Evolutionary conservation across 805 yeast genomes (phyloP).

Genomic region (Yamadazyma scolyti): DNA sequence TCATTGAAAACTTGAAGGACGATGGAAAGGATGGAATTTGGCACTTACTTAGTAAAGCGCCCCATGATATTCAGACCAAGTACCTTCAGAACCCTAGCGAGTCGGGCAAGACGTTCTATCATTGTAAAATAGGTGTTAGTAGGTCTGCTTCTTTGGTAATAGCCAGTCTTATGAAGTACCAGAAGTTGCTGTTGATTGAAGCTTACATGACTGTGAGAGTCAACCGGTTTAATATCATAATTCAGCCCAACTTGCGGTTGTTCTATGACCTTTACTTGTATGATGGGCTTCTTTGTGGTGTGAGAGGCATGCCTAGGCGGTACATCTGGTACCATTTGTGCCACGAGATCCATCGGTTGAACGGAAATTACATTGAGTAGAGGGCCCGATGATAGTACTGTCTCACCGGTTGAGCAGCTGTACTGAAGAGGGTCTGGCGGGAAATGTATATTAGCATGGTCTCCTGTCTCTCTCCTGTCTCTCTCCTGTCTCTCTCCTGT

Average conservation of each 20-base stretch:
- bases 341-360: slow-evolving; percentile 25
- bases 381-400: too few species aligned
- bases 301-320: slow-evolving; percentile 9
- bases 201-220: slow-evolving; percentile 37
- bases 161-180: slow-evolving; percentile 35
- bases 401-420: too few species aligned
- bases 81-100: slow-evolving; percentile 17
- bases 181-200: slow-evolving; percentile 23
- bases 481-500: too few species aligned
- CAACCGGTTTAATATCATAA: slow-evolving; percentile 36
- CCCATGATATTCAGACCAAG: slow-evolving; percentile 25
- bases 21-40: slow-evolving; percentile 35
- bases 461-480: too few species aligned
- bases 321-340: slow-evolving; percentile 28
- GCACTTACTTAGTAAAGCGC: slow-evolving; percentile 25
- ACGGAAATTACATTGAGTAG: slow-evolving; percentile 20
- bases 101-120: slow-evolving; percentile 21
- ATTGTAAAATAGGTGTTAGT: slow-evolving; percentile 41
- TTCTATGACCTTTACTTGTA: slow-evolving; percentile 34
- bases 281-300: slow-evolving; percentile 19
- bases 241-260: slow-evolving; percentile 38
- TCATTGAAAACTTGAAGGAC: slow-evolving; percentile 32
- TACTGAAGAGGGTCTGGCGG: too few species aligned
- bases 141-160: slow-evolving; percentile 40
- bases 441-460: too few species aligned